Percentiles rank a stretch among this genome's conserved stretches.
phyloP scores from a whole-genome alignment of 371 early-diverging fungal species.

The Parasitella parasitica region DNA sequence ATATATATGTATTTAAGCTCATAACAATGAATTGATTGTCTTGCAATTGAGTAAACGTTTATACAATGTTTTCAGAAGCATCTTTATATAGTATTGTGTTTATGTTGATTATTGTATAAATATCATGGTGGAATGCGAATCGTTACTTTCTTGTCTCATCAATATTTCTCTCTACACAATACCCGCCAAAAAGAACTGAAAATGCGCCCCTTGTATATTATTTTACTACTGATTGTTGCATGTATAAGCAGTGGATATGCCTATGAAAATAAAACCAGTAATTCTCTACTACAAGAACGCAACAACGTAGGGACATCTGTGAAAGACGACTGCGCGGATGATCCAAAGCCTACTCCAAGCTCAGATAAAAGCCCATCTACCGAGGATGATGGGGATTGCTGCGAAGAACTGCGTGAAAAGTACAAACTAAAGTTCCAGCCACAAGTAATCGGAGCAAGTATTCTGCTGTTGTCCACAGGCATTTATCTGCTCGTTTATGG shows the following conservation, averaged over 20 bases:
- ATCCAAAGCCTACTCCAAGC: not conserved
- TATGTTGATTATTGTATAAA: not conserved
- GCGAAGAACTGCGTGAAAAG: not conserved
- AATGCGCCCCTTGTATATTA: not conserved
- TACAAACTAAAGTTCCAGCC: not conserved
- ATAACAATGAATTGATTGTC: not conserved
- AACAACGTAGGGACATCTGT: not conserved
- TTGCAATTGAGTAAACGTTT: not conserved
- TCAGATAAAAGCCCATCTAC: no score
- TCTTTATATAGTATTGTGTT: not conserved
- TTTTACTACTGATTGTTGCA: not conserved
- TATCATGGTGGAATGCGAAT: not conserved
- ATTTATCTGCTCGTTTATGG: constrained; percentile 15
- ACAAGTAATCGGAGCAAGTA: not conserved
- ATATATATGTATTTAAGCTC: not conserved
- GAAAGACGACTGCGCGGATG: not conserved
- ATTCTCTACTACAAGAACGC: not conserved
- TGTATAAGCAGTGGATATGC: not conserved
- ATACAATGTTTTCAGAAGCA: not conserved
- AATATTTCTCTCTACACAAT: no score
- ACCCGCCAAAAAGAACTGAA: no score
- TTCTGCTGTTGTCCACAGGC: constrained; percentile 16
- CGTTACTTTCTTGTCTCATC: no score
- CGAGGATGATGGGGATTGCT: no score
- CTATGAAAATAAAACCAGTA: not conserved